Evolutionary conservation across 805 yeast species (phyloP).

Genomic region (Scheffersomyces spartinae): DNA sequence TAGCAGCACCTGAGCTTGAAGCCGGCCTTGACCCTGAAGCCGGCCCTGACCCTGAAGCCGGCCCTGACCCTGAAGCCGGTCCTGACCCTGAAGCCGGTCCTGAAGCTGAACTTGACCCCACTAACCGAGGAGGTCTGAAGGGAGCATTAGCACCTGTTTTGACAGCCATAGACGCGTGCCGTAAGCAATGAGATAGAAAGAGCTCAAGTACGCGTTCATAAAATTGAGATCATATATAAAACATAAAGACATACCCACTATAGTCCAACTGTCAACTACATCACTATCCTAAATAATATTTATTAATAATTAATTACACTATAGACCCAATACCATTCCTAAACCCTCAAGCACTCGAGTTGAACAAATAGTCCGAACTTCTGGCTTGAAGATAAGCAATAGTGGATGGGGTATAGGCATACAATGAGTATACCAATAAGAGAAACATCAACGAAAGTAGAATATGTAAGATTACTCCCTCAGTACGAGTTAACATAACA

Average conservation of each 20-base stretch:
- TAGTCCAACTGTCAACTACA: background rate
- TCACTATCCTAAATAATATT: background rate
- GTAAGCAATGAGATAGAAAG: background rate
- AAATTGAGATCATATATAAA: background rate
- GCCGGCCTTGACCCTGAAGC: slow-evolving; percentile 1
- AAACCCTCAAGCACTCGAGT: background rate
- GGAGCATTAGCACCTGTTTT: slow-evolving; percentile 29
- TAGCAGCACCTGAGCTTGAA: slow-evolving; percentile 1
- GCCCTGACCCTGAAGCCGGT: slow-evolving; percentile 1
- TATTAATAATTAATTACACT: background rate
- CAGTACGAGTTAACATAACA: slow-evolving; percentile 29
- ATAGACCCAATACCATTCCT: background rate
- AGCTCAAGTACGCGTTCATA: background rate
- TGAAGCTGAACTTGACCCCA: slow-evolving; percentile 2
- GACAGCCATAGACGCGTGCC: slow-evolving; percentile 4
- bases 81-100: slow-evolving; percentile 3
- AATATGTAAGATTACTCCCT: slow-evolving; percentile 14
- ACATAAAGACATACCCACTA: background rate
- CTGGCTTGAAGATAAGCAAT: background rate
- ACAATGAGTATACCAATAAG: slow-evolving; percentile 4
- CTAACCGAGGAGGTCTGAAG: slow-evolving; percentile 38
- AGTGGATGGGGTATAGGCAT: background rate
- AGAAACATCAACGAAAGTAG: too few species aligned
- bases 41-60: background rate
- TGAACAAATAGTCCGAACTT: background rate